Percentiles rank a stretch among this genome's conserved stretches.
Conservation (phyloP, 345 rosid species). For the Boechera retrofracta region DNA sequence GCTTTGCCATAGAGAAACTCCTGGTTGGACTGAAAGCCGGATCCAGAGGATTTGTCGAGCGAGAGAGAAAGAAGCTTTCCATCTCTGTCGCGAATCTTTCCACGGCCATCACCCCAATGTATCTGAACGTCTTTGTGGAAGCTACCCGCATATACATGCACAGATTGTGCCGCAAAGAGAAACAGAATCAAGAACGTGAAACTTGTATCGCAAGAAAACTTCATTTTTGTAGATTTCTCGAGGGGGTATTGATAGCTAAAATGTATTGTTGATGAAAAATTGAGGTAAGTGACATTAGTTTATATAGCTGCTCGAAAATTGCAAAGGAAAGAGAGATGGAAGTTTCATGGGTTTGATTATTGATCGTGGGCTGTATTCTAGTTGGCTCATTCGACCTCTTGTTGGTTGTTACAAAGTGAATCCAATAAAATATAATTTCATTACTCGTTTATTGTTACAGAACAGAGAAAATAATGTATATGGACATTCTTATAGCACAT, state of each 20-base stretch:
- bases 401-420: slow-evolving; percentile 39
- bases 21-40: slow-evolving; percentile 50
- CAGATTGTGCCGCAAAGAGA: slow-evolving; percentile 35
- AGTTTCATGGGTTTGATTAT: slow-evolving; percentile 35
- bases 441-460: slow-evolving; percentile 39
- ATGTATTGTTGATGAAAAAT: slow-evolving; percentile 24
- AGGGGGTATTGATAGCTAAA: neutral
- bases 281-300: slow-evolving; percentile 12
- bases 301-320: slow-evolving; percentile 31
- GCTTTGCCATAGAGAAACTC: slow-evolving; percentile 51
- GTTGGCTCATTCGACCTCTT: slow-evolving; percentile 35
- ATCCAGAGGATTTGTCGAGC: slow-evolving; percentile 53
- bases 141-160: slow-evolving; percentile 40
- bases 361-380: slow-evolving; percentile 27
- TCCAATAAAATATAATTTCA: slow-evolving; percentile 21
- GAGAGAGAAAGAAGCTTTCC: slow-evolving; percentile 45
- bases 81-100: slow-evolving; percentile 32
- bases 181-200: slow-evolving; percentile 30
- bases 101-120: slow-evolving; percentile 45
- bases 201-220: slow-evolving; percentile 34
- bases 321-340: slow-evolving; percentile 29
- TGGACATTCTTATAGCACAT: slow-evolving; percentile 24
- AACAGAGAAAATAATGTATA: slow-evolving; percentile 30
- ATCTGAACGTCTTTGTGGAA: slow-evolving; percentile 44
- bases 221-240: slow-evolving; percentile 8